Evolutionary conservation across 495 filamentous ascomycete species (phyloP).

Genomic region (Talaromyces stipitatus): DNA sequence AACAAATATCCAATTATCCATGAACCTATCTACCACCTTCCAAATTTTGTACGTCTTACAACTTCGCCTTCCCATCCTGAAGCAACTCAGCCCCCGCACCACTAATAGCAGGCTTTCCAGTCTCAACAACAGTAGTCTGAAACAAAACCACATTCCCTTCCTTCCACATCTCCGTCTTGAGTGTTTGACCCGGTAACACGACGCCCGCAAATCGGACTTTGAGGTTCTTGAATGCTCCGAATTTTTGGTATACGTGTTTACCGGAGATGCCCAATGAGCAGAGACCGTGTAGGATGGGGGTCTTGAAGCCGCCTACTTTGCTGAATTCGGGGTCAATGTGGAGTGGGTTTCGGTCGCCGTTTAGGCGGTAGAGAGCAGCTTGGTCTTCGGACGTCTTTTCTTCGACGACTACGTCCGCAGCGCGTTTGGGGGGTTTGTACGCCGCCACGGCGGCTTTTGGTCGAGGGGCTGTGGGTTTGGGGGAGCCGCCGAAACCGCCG

Average conservation of each 20-base stretch:
- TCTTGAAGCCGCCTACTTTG: constrained; percentile 93
- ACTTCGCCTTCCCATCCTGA: constrained; percentile 48
- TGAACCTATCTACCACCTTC: too few relatives aligned
- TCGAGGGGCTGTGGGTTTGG: constrained; percentile 57
- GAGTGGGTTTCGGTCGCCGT: constrained; percentile 87
- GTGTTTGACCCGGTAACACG: constrained; percentile 87
- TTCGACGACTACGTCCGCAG: constrained; percentile 75
- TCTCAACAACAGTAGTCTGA: constrained; percentile 92
- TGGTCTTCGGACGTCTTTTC: constrained; percentile 90
- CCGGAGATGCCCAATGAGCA: constrained; percentile 91
- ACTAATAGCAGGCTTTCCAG: constrained; percentile 85
- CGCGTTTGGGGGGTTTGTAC: constrained; percentile 70
- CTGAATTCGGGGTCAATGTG: constrained; percentile 94
- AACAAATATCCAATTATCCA: too few relatives aligned
- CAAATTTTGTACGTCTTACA: constrained; percentile 41
- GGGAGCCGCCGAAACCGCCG: constrained; percentile 84
- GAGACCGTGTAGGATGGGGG: constrained; percentile 88
- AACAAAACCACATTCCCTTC: constrained; percentile 83
- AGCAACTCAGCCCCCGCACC: constrained; percentile 83
- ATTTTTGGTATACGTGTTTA: constrained; percentile 82
- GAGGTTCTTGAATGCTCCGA: constrained; percentile 81
- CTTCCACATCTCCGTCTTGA: constrained; percentile 98
- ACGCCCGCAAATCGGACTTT: constrained; percentile 95
- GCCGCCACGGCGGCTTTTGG: constrained; percentile 71
- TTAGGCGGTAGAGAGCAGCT: constrained; percentile 89